Conservation (phyloP, 108 stramenopile species). For the Fragilariopsis cylindrus region DNA sequence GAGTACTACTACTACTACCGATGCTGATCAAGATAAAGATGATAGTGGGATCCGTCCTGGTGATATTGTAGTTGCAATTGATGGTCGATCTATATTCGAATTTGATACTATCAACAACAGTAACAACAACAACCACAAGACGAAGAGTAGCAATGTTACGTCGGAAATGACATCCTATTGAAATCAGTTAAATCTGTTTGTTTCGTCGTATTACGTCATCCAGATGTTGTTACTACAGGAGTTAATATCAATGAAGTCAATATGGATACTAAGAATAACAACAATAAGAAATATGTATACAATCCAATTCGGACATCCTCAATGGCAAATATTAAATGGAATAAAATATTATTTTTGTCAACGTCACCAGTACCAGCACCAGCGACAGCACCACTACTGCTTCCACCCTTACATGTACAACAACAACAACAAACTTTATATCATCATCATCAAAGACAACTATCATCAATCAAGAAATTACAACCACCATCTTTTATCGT, state of each 20-base stretch:
- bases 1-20: not conserved
- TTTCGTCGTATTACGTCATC: constrained; percentile 23
- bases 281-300: not conserved
- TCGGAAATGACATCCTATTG: not conserved
- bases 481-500: constrained; percentile 14
- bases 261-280: not conserved
- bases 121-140: not conserved
- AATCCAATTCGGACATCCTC: not conserved
- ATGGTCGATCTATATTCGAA: constrained; percentile 22
- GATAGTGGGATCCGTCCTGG: constrained; percentile 20
- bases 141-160: not conserved
- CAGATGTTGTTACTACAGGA: constrained; percentile 6
- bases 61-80: constrained; percentile 31
- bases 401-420: not conserved
- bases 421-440: not conserved
- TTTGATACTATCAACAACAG: not conserved
- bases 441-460: not conserved
- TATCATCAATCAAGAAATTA: not conserved
- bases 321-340: constrained; percentile 12
- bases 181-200: not conserved
- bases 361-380: not conserved
- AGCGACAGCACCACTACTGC: not conserved
- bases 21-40: not conserved
- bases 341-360: not conserved
- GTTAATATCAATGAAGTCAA: constrained; percentile 4